Conservation (phyloP, 2,329 filamentous ascomycete genomes). For the Fusarium sp. region DNA sequence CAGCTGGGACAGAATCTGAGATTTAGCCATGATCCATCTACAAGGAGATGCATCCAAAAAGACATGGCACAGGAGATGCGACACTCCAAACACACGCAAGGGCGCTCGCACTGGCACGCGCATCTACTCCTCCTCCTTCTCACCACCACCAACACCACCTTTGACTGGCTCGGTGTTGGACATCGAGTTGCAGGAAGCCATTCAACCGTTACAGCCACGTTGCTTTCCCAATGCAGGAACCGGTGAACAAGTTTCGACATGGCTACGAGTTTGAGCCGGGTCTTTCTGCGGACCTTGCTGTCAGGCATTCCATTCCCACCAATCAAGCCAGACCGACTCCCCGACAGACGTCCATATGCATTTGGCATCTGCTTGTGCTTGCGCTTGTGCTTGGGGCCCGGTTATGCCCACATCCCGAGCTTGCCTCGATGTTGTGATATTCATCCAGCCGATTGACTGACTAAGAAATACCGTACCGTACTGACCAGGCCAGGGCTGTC, state of each 20-base stretch:
- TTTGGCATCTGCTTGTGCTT: not conserved
- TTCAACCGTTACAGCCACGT: slow-evolving; percentile 38
- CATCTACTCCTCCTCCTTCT: not conserved
- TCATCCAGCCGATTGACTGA: slow-evolving; percentile 7
- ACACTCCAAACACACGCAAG: not conserved
- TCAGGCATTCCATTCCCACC: slow-evolving; percentile 36
- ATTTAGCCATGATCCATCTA: not conserved
- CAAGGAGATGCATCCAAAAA: not conserved
- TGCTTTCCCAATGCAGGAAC: slow-evolving; percentile 50
- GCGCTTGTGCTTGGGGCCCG: not conserved
- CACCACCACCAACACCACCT: not conserved
- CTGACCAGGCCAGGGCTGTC: slow-evolving; percentile 1
- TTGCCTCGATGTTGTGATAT: slow-evolving; percentile 27
- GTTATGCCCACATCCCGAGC: not conserved
- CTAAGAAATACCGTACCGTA: slow-evolving; percentile 1
- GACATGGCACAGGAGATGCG: not conserved
- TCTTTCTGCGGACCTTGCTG: slow-evolving; percentile 32
- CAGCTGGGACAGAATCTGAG: not conserved
- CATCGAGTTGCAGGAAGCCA: slow-evolving; percentile 5
- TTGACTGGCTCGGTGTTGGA: slow-evolving; percentile 7
- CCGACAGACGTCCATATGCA: not conserved
- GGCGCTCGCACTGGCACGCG: not conserved
- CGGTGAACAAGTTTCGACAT: slow-evolving; percentile 44
- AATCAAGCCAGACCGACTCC: slow-evolving; percentile 19
- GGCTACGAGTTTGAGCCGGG: slow-evolving; percentile 38